Evolutionary conservation across 2,329 filamentous ascomycete species (phyloP).

Genomic region (Ascomycota sp.): DNA sequence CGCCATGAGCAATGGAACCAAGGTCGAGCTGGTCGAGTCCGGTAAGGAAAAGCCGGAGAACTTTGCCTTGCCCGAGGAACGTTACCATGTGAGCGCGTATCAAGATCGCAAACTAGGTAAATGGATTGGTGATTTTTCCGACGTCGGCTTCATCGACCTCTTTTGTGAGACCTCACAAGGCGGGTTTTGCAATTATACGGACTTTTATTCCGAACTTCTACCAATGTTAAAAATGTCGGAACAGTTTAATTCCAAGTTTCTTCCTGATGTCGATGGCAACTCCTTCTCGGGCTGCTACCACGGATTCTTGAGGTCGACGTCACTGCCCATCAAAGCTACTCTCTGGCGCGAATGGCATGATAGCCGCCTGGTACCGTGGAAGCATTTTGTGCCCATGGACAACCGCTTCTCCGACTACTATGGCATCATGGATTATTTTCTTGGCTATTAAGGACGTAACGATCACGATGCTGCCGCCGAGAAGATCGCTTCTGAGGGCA

Average conservation of each 20-base stretch:
- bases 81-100: conserved; percentile 21
- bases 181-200: background rate
- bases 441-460: conserved; percentile 23
- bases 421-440: conserved; percentile 42
- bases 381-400: conserved; percentile 53
- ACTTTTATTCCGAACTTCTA: conserved; percentile 14
- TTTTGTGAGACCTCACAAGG: conserved; percentile 12
- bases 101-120: conserved; percentile 15
- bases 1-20: conserved; percentile 46
- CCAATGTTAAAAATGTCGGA: conserved; percentile 20
- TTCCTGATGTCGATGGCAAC: conserved; percentile 54
- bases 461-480: conserved; percentile 32
- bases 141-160: conserved; percentile 23
- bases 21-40: conserved; percentile 26
- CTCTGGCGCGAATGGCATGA: conserved; percentile 62
- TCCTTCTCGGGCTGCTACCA: conserved; percentile 42
- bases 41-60: conserved; percentile 18
- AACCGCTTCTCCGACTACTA: conserved; percentile 48
- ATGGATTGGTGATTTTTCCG: conserved; percentile 19
- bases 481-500: conserved; percentile 35
- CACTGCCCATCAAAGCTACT: conserved; percentile 49
- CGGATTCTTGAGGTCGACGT: conserved; percentile 41
- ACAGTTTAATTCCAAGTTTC: conserved; percentile 39
- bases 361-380: conserved; percentile 45
- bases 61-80: conserved; percentile 23